These are phyloP conservation scores for Erucastrum elatum DNA, from an alignment of 345 rosid genomes.

Conservation along the genomic window DNA sequence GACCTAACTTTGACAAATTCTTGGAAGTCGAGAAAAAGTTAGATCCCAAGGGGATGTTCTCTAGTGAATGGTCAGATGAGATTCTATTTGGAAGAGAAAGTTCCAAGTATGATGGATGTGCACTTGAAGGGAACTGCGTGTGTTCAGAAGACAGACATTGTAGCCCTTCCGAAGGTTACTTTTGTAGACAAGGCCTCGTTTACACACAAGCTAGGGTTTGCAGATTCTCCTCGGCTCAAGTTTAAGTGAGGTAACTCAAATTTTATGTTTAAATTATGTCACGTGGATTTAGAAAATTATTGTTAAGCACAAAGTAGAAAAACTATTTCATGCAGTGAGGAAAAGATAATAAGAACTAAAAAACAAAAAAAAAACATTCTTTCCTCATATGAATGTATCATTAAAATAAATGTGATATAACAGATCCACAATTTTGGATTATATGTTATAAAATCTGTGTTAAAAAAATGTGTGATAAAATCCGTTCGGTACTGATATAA, in stretches of 20 bases:
- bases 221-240: slow-evolving; percentile 34
- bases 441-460: not conserved
- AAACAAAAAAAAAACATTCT: not conserved
- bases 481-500: not conserved
- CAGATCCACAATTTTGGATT: not conserved
- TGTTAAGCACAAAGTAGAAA: not conserved
- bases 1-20: slow-evolving; percentile 45
- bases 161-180: slow-evolving; percentile 62
- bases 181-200: slow-evolving; percentile 65
- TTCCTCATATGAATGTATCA: not conserved
- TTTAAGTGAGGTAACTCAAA: not conserved
- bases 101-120: slow-evolving; percentile 65
- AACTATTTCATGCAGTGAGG: not conserved
- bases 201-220: slow-evolving; percentile 74
- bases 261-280: not conserved
- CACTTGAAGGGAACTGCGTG: slow-evolving; percentile 75
- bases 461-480: no score
- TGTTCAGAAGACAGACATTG: slow-evolving; percentile 80
- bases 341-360: not conserved
- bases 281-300: not conserved
- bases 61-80: slow-evolving; percentile 81
- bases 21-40: slow-evolving; percentile 57
- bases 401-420: not conserved
- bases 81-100: slow-evolving; percentile 49
- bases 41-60: slow-evolving; percentile 66